Percentiles rank a stretch among this genome's conserved stretches.
phyloP scores from a whole-genome alignment of 108 stramenopile genomes.

The Pseudonitzschia delicatissima region DNA sequence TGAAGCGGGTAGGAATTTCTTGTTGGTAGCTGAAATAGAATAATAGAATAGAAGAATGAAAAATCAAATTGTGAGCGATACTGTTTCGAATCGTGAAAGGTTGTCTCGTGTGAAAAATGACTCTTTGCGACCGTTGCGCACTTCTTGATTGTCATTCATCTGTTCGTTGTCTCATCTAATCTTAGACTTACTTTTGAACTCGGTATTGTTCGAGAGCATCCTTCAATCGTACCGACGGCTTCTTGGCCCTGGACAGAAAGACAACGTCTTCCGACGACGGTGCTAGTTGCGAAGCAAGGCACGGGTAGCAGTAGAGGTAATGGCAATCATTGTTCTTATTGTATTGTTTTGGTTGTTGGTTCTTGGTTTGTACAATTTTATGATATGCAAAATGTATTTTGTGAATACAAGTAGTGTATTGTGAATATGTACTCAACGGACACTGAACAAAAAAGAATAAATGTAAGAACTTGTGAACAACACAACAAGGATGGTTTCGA shows the following conservation, averaged over 20 bases:
- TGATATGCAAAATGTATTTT: too few species aligned
- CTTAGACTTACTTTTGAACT: constrained; percentile 22
- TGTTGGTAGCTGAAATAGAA: constrained; percentile 31
- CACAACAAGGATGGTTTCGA: too few species aligned
- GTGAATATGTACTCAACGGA: too few species aligned
- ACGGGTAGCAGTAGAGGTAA: not conserved
- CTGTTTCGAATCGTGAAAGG: too few species aligned
- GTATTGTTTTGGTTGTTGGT: not conserved
- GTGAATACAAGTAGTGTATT: too few species aligned
- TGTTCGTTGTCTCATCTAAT: too few species aligned
- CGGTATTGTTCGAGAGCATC: constrained; percentile 53
- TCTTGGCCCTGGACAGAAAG: not conserved
- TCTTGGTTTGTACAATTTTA: not conserved
- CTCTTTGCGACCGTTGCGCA: too few species aligned
- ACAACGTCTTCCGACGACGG: not conserved
- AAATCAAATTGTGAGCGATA: too few species aligned
- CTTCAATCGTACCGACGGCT: constrained; percentile 33
- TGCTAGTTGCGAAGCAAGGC: not conserved
- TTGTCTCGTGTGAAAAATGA: too few species aligned
- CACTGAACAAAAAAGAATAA: too few species aligned
- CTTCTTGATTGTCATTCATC: too few species aligned
- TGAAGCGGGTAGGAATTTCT: constrained; percentile 50
- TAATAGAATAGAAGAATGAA: not conserved
- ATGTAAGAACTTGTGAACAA: too few species aligned
- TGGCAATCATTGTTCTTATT: not conserved